phyloP scores from a whole-genome alignment of 345 rosid genomes.

The Aquilaria yunnanensis region DNA sequence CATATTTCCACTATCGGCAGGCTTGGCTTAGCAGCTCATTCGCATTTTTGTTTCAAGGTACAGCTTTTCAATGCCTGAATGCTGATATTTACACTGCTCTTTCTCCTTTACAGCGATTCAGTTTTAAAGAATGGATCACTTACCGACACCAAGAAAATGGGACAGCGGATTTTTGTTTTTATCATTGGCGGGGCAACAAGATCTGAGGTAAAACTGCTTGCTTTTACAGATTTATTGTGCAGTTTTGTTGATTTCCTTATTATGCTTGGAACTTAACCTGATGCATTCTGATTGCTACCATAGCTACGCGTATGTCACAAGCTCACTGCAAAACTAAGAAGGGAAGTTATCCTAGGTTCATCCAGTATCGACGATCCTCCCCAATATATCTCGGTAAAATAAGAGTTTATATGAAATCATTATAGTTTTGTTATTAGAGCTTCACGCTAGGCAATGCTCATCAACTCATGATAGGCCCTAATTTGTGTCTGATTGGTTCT shows the following conservation, averaged over 20 bases:
- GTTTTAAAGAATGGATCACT: conserved; percentile 40
- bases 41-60: background rate
- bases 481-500: background rate
- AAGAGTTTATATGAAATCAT: background rate
- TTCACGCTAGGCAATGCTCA: background rate
- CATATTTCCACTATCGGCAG: background rate
- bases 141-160: conserved; percentile 65
- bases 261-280: conserved; percentile 2
- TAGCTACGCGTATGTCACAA: conserved; percentile 93
- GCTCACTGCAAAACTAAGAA: conserved; percentile 68
- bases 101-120: conserved; percentile 50
- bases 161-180: conserved; percentile 78
- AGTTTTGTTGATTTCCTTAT: background rate
- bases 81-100: conserved; percentile 16
- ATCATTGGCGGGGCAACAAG: conserved; percentile 94
- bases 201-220: conserved; percentile 56
- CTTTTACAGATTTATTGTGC: conserved; percentile 2
- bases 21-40: background rate
- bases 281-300: conserved; percentile 1
- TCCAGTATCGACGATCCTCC: conserved; percentile 85
- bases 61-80: conserved; percentile 1
- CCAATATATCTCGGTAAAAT: conserved; percentile 55
- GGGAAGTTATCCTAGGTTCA: conserved; percentile 84
- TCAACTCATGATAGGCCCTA: background rate
- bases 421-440: background rate